Conservation (phyloP, 2,329 filamentous ascomycete genomes). For the Aspergillus felis region DNA sequence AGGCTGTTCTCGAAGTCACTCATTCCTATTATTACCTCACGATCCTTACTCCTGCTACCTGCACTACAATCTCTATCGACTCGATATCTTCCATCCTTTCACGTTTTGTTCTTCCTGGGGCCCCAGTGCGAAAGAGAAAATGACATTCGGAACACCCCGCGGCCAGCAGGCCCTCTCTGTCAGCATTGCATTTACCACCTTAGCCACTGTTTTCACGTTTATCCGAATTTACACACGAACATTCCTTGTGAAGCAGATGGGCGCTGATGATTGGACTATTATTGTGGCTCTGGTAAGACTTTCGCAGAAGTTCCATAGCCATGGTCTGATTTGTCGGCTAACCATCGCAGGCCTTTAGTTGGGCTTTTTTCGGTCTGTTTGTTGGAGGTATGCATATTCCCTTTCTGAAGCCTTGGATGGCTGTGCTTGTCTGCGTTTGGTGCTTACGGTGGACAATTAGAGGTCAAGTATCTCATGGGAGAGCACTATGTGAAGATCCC, state of each 20-base stretch:
- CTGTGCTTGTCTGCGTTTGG: not conserved
- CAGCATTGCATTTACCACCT: constrained; percentile 27
- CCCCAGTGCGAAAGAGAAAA: constrained; percentile 6
- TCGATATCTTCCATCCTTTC: not conserved
- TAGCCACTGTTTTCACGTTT: constrained; percentile 32
- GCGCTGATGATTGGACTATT: constrained; percentile 36
- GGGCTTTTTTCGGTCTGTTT: constrained; percentile 28
- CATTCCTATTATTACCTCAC: not conserved
- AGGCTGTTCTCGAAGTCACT: not conserved
- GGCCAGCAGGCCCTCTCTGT: constrained; percentile 25
- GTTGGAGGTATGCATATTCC: constrained; percentile 23
- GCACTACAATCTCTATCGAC: not conserved
- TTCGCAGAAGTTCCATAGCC: not conserved
- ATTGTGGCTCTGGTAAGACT: constrained; percentile 30
- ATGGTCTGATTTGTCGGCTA: not conserved
- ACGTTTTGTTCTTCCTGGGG: not conserved
- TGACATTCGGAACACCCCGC: constrained; percentile 24
- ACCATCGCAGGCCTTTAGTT: constrained; percentile 21
- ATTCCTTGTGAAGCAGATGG: constrained; percentile 32
- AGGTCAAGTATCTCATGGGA: constrained; percentile 29
- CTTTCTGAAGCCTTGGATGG: not conserved
- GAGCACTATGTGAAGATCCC: constrained; percentile 21
- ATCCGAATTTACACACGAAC: constrained; percentile 40
- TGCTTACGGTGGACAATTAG: constrained; percentile 10
- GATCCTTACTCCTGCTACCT: not conserved